These are phyloP conservation scores for Flaveria trinervia DNA, from an alignment of 129 eudicot species.

Conservation along the genomic window DNA sequence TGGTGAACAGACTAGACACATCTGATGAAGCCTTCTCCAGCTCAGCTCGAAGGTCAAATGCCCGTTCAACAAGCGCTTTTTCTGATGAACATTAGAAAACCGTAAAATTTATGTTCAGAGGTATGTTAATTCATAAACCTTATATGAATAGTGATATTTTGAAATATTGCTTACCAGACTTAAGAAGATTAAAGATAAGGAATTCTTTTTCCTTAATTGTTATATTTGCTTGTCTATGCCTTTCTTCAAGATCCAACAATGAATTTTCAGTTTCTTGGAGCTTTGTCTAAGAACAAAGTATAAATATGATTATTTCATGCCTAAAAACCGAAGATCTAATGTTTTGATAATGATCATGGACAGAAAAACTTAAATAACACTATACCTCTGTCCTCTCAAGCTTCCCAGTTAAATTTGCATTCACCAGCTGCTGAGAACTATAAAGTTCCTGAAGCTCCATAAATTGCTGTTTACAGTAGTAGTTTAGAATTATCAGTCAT, in stretches of 20 bases:
- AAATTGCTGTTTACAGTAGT: constrained; percentile 58
- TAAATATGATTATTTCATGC: constrained; percentile 20
- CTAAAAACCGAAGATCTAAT: background rate
- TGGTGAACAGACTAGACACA: constrained; percentile 77
- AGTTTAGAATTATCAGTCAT: constrained; percentile 16
- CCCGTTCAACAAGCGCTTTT: constrained; percentile 88
- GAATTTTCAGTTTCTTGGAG: constrained; percentile 92
- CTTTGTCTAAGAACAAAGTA: constrained; percentile 57
- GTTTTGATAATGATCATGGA: constrained; percentile 5
- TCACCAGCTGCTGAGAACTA: constrained; percentile 77
- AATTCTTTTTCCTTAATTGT: constrained; percentile 93
- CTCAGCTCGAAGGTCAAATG: constrained; percentile 93
- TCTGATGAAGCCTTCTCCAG: constrained; percentile 91
- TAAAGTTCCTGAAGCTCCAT: constrained; percentile 83
- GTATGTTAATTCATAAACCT: background rate
- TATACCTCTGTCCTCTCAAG: constrained; percentile 89
- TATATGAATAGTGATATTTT: constrained; percentile 16
- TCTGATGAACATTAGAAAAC: constrained; percentile 44
- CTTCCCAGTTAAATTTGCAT: constrained; percentile 68
- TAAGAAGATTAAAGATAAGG: constrained; percentile 81
- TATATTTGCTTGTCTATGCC: constrained; percentile 84
- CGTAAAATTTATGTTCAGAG: background rate
- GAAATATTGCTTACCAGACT: constrained; percentile 66
- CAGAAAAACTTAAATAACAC: background rate
- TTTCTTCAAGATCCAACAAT: constrained; percentile 90